Conservation (phyloP, 2,329 filamentous ascomycete species). For the Colletotrichum lupini region DNA sequence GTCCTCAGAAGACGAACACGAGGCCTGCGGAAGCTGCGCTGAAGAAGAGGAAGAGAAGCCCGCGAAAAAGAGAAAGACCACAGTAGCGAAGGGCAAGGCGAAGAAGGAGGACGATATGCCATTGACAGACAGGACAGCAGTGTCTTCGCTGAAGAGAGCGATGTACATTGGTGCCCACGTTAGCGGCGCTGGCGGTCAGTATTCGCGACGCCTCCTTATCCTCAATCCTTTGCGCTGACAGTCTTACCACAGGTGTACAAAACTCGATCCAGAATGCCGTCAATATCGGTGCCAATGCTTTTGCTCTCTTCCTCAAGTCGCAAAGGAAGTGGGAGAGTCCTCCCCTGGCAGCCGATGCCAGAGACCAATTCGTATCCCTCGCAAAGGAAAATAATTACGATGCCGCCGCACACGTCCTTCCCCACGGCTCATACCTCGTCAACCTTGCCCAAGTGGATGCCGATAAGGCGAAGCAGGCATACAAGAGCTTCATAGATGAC, state of each 20-base stretch:
- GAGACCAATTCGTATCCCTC: conserved; percentile 74
- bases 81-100: conserved; percentile 41
- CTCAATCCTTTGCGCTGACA: conserved; percentile 1
- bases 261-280: conserved; percentile 84
- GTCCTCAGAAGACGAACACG: conserved; percentile 40
- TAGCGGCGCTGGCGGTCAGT: conserved; percentile 83
- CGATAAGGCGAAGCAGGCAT: conserved; percentile 86
- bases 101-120: conserved; percentile 64
- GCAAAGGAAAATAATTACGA: conserved; percentile 79
- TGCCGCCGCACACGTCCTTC: conserved; percentile 78
- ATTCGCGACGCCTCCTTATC: neutral
- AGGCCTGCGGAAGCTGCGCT: conserved; percentile 38
- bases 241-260: conserved; percentile 74
- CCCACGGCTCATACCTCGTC: conserved; percentile 95
- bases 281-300: conserved; percentile 89
- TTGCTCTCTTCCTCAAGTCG: conserved; percentile 95
- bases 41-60: conserved; percentile 40
- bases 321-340: conserved; percentile 95
- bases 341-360: conserved; percentile 74
- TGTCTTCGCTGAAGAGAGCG: conserved; percentile 70
- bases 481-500: conserved; percentile 88
- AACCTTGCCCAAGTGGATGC: conserved; percentile 90
- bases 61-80: conserved; percentile 56
- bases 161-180: conserved; percentile 95
- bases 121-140: conserved; percentile 74